A percentile compares a stretch with the other conserved stretches of the same genome.
Conservation (phyloP, 192 early-diverging fungal species). For the Coemansia sp. region DNA sequence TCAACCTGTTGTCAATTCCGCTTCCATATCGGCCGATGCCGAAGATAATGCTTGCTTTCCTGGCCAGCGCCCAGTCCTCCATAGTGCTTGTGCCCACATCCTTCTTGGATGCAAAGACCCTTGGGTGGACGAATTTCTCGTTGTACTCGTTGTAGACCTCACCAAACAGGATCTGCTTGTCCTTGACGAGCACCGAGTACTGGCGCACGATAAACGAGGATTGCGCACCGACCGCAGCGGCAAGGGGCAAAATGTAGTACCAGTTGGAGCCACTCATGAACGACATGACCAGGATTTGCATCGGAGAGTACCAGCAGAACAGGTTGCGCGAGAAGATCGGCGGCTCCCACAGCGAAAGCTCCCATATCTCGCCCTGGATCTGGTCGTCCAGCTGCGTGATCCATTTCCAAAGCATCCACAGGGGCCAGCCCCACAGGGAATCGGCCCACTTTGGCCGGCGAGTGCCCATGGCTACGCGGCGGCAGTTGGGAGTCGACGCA, state of each 20-base stretch:
- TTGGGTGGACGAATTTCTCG: constrained; percentile 62
- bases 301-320: constrained; percentile 64
- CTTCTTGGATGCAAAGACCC: constrained; percentile 58
- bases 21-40: neutral
- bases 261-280: constrained; percentile 58
- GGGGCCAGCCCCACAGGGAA: constrained; percentile 23
- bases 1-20: neutral
- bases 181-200: constrained; percentile 53
- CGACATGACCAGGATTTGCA: constrained; percentile 58
- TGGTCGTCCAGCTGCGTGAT: constrained; percentile 33
- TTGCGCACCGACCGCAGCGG: constrained; percentile 54
- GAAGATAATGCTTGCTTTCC: constrained; percentile 7
- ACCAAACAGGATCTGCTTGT: constrained; percentile 61
- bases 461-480: constrained; percentile 33
- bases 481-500: constrained; percentile 27
- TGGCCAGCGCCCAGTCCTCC: constrained; percentile 36
- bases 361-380: constrained; percentile 50
- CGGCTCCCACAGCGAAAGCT: constrained; percentile 55
- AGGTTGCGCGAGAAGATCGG: constrained; percentile 48
- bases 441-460: constrained; percentile 43
- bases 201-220: constrained; percentile 44
- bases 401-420: constrained; percentile 41
- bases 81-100: constrained; percentile 52
- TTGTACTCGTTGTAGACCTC: constrained; percentile 64
- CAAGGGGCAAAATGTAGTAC: constrained; percentile 58